Evolutionary conservation across 2,329 filamentous ascomycete genomes (phyloP), one percentile per base, ranked within the genome.

Genomic region (Fusarium metavorans): DNA sequence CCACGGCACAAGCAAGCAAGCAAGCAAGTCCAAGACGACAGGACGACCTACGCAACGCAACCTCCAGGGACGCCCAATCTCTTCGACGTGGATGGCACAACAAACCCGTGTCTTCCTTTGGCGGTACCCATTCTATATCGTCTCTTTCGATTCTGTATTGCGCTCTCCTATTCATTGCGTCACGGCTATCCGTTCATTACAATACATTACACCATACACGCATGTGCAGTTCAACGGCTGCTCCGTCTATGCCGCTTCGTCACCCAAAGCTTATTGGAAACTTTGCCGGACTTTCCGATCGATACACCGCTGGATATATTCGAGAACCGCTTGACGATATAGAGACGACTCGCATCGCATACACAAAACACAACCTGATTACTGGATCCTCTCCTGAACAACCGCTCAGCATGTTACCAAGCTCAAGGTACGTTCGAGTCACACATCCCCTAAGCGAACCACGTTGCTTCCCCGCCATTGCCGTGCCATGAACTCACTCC

Each of bases 371-470:
- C 25, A 25, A 37, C 30, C 2, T 35, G 16, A 48, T 39, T 48
- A 50, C 61, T 65, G 57, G 66, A 59, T 63, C 66, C 43, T 64
- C 66, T 70, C 56, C 68, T 60, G 50, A 54, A 66, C 72, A 71
- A 54, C 68, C 64, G 71, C 73, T 76, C 77, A 79, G 77, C 76
- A 79, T 79, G 77, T 77, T 77, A 76, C 70, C 64, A 56, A 74
- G 66, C 68, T 73, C 52, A 70, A 79, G 77, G 77, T 79, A 79
- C 39, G 62, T 54, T 41, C 41, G 45, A 45, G 45, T 66, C 62
- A 64, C 32, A 35, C 23, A 20, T 32, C 48, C 20, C 52, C 25
- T 41, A n/a, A 14, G 34, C 35, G 37, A 50, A 61, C 67, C 48
- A 43, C 25, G 43, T 27, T 68, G 35, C 11, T 65, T 45, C 34